Conservation (phyloP, 2,329 filamentous ascomycete species). For the Mariannaea elegans region DNA sequence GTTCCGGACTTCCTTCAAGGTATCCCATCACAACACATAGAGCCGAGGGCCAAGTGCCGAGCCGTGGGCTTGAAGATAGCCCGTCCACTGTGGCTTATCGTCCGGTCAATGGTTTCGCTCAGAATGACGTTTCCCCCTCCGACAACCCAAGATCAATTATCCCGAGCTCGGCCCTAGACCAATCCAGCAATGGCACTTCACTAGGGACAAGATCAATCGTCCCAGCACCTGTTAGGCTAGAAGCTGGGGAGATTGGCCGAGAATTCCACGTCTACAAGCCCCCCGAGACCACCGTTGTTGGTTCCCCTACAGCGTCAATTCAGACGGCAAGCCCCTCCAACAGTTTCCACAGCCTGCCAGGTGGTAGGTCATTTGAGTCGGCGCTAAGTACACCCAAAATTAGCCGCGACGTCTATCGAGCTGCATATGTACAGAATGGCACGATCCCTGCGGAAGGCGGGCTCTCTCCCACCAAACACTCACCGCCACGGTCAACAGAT, state of each 20-base stretch:
- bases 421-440: constrained; percentile 41
- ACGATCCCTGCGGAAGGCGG: constrained; percentile 56
- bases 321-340: constrained; percentile 37
- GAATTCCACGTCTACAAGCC: constrained; percentile 20
- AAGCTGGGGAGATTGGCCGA: constrained; percentile 25
- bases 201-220: constrained; percentile 30
- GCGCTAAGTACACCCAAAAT: constrained; percentile 41
- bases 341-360: constrained; percentile 35
- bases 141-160: constrained; percentile 6
- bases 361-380: constrained; percentile 36
- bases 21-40: constrained; percentile 3
- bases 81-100: constrained; percentile 20
- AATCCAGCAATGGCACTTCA: constrained; percentile 17
- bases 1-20: neutral
- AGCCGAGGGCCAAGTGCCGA: constrained; percentile 8
- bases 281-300: constrained; percentile 11
- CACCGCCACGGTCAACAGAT: constrained; percentile 51
- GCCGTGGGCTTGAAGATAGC: constrained; percentile 23
- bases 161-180: neutral
- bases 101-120: constrained; percentile 16
- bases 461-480: constrained; percentile 62
- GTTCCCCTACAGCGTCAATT: constrained; percentile 32
- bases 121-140: constrained; percentile 24
- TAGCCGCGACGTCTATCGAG: constrained; percentile 39
- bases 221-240: constrained; percentile 35